These are phyloP conservation scores for Panaeolus cyanescens DNA, from an alignment of 768 basidiomycete genomes.

Conservation along the genomic window DNA sequence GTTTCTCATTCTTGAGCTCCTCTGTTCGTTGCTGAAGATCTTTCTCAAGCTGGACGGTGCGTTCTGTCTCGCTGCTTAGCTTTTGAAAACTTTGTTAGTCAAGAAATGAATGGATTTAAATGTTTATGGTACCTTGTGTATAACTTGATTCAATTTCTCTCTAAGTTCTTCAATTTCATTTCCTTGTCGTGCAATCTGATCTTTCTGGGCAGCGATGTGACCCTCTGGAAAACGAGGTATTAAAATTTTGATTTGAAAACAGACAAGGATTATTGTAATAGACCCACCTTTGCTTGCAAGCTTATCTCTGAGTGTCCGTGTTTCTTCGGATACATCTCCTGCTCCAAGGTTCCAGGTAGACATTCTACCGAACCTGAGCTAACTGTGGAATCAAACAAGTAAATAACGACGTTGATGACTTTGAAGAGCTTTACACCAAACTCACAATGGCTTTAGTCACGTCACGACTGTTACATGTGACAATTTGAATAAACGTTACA, in stretches of 20 bases:
- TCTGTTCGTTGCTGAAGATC: constrained; percentile 50
- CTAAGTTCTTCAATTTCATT: constrained; percentile 45
- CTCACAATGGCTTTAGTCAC: constrained; percentile 9
- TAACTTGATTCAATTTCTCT: constrained; percentile 41
- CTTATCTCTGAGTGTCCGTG: constrained; percentile 47
- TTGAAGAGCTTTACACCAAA: background rate
- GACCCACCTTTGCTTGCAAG: constrained; percentile 49
- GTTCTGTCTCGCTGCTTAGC: constrained; percentile 60
- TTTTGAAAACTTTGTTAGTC: constrained; percentile 23
- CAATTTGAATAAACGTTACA: constrained; percentile 15
- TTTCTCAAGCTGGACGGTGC: constrained; percentile 55
- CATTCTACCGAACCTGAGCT: constrained; percentile 33
- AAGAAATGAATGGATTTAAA: background rate
- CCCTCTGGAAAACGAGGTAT: constrained; percentile 35
- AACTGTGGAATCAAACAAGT: constrained; percentile 8
- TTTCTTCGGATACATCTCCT: constrained; percentile 49
- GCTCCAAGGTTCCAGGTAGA: constrained; percentile 47
- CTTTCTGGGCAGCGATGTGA: constrained; percentile 49
- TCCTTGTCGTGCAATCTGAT: constrained; percentile 41
- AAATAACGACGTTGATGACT: background rate
- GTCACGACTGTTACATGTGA: background rate
- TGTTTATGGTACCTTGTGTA: constrained; percentile 41
- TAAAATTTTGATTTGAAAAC: constrained; percentile 9
- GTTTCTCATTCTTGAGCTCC: constrained; percentile 57
- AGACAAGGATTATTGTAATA: background rate